Base-by-base conservation (phyloP, 2,329 filamentous ascomycete species). In the Chaetomiaceae sp. region DNA sequence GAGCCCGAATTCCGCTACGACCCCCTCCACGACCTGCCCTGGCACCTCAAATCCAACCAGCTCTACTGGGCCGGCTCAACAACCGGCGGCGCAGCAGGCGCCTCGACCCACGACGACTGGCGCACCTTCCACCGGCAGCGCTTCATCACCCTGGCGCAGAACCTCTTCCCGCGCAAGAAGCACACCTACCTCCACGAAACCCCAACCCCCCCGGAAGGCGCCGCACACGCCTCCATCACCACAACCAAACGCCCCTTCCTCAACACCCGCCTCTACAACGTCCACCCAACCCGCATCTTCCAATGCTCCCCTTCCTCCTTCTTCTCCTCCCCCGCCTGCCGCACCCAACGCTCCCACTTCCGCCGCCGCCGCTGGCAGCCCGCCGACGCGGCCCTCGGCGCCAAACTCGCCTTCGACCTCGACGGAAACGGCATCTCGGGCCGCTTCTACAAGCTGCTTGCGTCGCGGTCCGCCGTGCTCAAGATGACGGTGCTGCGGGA, bases 61-160 rank as follows among this genome's bases (percentile, higher is more conserved):
- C 58, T 82, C 0, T 82, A 82, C 60, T 83, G 79, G 80, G 71
- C 73, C 0, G 79, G 79, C 0, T 78, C 74, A 0, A 79, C 70
- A 0, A 81, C 78, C 0, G 79, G 78, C 2, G 76, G 71, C 0
- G 72, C 65, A 34, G 65, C 63, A 0, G 53, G 55, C 0, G 3
- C 31, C n/a, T 10, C 5, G 30, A 38, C 37, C n/a, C 6, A 5
- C 37, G 20, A 31, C 2, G 48, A 60, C 0, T 79, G 75, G 75
- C 55, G 54, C 1, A 44, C 62, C 1, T 72, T 68, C 35, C 78
- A 81, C 17, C 70, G 78, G 1, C 75, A 79, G 58, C 60, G 75
- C 53, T 70, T 75, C 51, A 67, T 74, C 2, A 37, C 50, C 7
- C 51, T 74, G 4, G 64, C 65, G 0, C 69, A 72, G 37, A 66